These are phyloP conservation scores for Suillus spraguei DNA, from an alignment of 768 basidiomycete species.

Conservation along the genomic window DNA sequence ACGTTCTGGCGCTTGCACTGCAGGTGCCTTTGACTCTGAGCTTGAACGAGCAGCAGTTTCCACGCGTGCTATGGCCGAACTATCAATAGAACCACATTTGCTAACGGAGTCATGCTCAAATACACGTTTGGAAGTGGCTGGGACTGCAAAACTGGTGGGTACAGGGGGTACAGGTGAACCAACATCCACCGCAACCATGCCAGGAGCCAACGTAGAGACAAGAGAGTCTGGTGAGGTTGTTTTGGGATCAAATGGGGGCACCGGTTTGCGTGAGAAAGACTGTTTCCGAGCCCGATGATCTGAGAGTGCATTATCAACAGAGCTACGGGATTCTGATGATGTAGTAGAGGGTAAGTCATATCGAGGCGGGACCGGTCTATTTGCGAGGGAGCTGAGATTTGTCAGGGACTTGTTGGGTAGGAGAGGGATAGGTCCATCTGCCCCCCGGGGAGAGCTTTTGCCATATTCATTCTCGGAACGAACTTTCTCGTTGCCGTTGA, in stretches of 20 bases:
- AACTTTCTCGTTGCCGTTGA: conserved; percentile 34
- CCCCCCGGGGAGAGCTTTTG: conserved; percentile 34
- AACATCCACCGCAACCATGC: background rate
- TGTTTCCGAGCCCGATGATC: conserved; percentile 31
- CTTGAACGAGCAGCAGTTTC: conserved; percentile 9
- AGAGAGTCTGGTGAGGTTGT: conserved; percentile 10
- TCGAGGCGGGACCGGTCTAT: conserved; percentile 63
- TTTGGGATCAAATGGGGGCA: conserved; percentile 22
- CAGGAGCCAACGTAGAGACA: conserved; percentile 13
- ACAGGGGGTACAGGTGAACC: background rate
- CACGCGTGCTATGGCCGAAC: background rate
- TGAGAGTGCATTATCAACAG: conserved; percentile 19
- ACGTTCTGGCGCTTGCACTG: conserved; percentile 15
- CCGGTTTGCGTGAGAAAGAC: conserved; percentile 26
- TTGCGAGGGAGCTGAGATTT: conserved; percentile 53
- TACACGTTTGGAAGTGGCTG: conserved; percentile 9
- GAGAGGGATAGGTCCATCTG: conserved; percentile 17
- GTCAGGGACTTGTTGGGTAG: conserved; percentile 36
- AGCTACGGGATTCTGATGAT: conserved; percentile 37
- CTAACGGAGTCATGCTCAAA: conserved; percentile 10
- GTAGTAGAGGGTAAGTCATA: conserved; percentile 52
- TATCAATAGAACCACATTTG: conserved; percentile 1
- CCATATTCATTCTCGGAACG: conserved; percentile 23
- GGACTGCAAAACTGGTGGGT: background rate
- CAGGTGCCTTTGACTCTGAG: conserved; percentile 4